Evolutionary conservation across 2,329 filamentous ascomycete genomes (phyloP).

Genomic region (Diaporthe citri): DNA sequence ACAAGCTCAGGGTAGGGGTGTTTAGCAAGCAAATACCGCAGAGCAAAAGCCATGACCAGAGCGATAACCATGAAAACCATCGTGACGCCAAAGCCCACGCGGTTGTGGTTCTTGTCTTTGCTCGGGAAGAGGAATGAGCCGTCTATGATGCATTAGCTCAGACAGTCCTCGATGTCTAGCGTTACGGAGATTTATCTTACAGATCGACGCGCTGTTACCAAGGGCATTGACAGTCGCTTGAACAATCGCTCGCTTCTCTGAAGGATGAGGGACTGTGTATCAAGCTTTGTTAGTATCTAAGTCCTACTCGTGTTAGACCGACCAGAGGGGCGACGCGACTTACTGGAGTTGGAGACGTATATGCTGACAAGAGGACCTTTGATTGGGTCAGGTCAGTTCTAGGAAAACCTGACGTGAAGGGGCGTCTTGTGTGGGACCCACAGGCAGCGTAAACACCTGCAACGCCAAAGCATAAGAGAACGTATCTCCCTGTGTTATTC

Average conservation of each 20-base stretch:
- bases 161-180: neutral
- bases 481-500: constrained; percentile 29
- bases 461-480: constrained; percentile 31
- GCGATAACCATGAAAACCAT: constrained; percentile 32
- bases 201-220: constrained; percentile 34
- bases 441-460: constrained; percentile 35
- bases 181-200: neutral
- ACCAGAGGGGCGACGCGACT: neutral
- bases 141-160: neutral
- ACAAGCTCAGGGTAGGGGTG: constrained; percentile 32
- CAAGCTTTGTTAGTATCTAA: neutral
- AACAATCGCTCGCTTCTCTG: constrained; percentile 32
- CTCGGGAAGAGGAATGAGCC: constrained; percentile 35
- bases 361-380: constrained; percentile 36
- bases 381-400: neutral
- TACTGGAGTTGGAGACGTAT: constrained; percentile 32
- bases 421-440: neutral
- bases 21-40: constrained; percentile 30
- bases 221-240: constrained; percentile 33
- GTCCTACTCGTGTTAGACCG: neutral
- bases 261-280: constrained; percentile 23
- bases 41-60: constrained; percentile 9
- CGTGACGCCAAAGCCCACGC: constrained; percentile 28
- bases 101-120: constrained; percentile 22
- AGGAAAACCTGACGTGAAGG: neutral